phyloP scores from a whole-genome alignment of 257 asterid species.

The Linderniella brevidens region DNA sequence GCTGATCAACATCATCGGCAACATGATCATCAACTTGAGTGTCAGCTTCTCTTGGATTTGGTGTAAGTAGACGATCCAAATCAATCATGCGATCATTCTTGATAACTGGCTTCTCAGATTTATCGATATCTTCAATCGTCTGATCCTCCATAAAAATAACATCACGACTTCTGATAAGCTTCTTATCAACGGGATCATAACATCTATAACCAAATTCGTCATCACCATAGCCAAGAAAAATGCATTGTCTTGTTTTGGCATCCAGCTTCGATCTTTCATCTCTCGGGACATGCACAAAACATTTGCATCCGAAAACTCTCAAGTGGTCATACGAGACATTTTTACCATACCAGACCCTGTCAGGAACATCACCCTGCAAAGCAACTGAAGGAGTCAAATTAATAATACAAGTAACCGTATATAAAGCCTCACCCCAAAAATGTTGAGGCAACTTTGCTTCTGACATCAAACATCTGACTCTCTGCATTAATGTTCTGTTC shows the following conservation, averaged over 20 bases:
- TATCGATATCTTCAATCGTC: neutral
- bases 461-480: neutral
- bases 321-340: neutral
- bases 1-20: neutral
- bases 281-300: neutral
- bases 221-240: neutral
- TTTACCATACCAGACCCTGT: neutral
- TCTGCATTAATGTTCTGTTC: neutral
- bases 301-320: neutral
- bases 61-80: neutral
- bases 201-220: neutral
- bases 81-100: neutral
- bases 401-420: neutral
- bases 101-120: neutral
- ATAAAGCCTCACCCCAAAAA: neutral
- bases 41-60: neutral
- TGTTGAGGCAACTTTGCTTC: neutral
- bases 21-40: neutral
- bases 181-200: conserved; percentile 1
- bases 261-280: neutral
- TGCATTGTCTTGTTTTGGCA: neutral
- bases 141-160: neutral
- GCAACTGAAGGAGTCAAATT: neutral
- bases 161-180: neutral
- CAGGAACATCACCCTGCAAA: neutral